phyloP scores from a whole-genome alignment of 768 basidiomycete species.

The Pleurotus ostreatus region DNA sequence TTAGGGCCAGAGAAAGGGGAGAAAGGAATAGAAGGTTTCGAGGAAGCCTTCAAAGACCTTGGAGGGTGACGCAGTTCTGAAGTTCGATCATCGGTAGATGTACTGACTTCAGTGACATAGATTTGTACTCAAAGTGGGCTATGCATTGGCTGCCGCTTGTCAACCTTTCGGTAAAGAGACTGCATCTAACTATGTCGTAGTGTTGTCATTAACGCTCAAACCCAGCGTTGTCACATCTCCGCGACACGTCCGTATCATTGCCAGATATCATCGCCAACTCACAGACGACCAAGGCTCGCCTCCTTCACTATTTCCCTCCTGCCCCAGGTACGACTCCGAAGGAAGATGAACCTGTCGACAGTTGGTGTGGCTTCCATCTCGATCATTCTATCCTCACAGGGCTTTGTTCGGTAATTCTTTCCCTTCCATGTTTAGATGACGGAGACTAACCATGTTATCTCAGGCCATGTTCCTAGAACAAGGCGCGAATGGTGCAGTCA shows the following conservation, averaged over 20 bases:
- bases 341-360: constrained; percentile 71
- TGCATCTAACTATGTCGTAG: neutral
- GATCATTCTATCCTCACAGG: constrained; percentile 92
- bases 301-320: constrained; percentile 95
- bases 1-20: constrained; percentile 65
- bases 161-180: constrained; percentile 75
- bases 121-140: constrained; percentile 80
- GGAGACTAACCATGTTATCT: constrained; percentile 3
- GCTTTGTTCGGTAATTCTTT: constrained; percentile 69
- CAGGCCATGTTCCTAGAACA: constrained; percentile 83
- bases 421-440: neutral
- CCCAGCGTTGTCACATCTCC: constrained; percentile 61
- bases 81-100: constrained; percentile 6
- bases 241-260: constrained; percentile 65
- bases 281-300: constrained; percentile 84
- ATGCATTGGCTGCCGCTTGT: constrained; percentile 79
- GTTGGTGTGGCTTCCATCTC: constrained; percentile 93
- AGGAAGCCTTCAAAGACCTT: constrained; percentile 83
- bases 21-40: constrained; percentile 67
- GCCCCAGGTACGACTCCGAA: constrained; percentile 31
- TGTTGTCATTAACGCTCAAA: neutral
- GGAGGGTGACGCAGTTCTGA: constrained; percentile 44
- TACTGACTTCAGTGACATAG: constrained; percentile 26
- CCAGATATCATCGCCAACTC: constrained; percentile 68
- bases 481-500: constrained; percentile 32